Base-by-base conservation (phyloP, 78 protist genomes). In the Tieghemostelium lacteum region DNA sequence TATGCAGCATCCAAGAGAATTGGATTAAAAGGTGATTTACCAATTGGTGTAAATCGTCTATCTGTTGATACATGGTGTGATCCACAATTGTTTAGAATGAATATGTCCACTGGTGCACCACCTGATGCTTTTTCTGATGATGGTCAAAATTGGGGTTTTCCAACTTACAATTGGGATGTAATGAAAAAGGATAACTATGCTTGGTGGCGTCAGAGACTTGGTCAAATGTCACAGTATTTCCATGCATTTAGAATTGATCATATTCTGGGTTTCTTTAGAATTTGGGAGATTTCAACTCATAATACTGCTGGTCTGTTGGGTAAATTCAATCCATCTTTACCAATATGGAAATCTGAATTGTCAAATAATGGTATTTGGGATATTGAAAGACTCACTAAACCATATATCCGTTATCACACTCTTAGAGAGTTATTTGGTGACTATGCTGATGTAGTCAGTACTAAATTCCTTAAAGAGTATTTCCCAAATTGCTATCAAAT, bases 141-240 rank as follows among this genome's bases (percentile, higher is more conserved):
- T 39, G 98, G 96, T 60, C 98, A 97, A 94, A 96, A 96, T 75
- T 97, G 98, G 98, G 95, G 94, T 26, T 97, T 97, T 94, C 98
- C 98, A 69, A 94, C 98, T 2, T 97, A 97, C 88, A 91, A 95
- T 74, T 97, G 97, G 97, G 96, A 80, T 29, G 85, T 39, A 6
- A 96, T 96, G 96, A 62, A 36, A 52, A 62, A 66, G 50, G 97
- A 97, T 67, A 87, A 77, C 52, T 96, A 77, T 86, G 70, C n/a
- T 26, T 97, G 98, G 98, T 97, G 97, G 98, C n/a, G 80, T n/a
- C 17, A 45, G 14, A 55, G 98, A 24, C 78, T 97, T 26, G 73
- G 70, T 36, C 92, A 78, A 50, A 93, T 95, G 96, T 66, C 94
- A 22, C 73, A 71, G 19, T 95, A 94, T 66, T 96, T 96, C 95